phyloP scores from a whole-genome alignment of 106 monocot species.

The Dioscorea alata region DNA sequence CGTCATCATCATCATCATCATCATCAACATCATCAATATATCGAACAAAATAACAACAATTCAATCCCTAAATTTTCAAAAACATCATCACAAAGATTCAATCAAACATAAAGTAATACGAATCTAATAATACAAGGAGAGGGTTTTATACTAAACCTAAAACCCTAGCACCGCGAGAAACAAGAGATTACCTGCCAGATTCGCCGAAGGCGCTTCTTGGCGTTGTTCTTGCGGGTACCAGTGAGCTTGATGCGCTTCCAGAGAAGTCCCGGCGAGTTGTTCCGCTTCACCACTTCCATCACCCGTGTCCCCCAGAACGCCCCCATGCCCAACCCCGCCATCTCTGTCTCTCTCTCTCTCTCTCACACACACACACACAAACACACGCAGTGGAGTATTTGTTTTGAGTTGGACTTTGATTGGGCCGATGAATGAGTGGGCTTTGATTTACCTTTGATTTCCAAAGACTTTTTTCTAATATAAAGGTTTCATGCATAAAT shows the following conservation, averaged over 20 bases:
- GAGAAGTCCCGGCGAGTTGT: constrained; percentile 65
- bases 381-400: background rate
- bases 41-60: too few relatives aligned
- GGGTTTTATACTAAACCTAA: too few relatives aligned
- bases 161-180: too few relatives aligned
- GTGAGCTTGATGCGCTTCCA: constrained; percentile 97
- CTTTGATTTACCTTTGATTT: background rate
- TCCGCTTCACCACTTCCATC: constrained; percentile 75
- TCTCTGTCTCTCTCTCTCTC: constrained; percentile 18
- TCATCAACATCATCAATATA: too few relatives aligned
- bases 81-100: too few relatives aligned
- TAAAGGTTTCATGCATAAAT: too few relatives aligned
- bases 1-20: too few relatives aligned
- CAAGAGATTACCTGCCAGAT: constrained; percentile 70
- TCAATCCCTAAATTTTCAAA: too few relatives aligned
- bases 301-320: constrained; percentile 68
- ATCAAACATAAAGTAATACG: too few relatives aligned
- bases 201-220: constrained; percentile 86
- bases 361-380: background rate
- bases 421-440: too few relatives aligned
- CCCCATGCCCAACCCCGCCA: constrained; percentile 17
- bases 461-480: too few relatives aligned
- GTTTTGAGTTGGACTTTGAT: background rate
- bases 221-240: constrained; percentile 79
- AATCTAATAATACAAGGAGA: too few relatives aligned